Evolutionary conservation across 768 basidiomycete genomes (phyloP).

Genomic region (Rhizopogon sp.): DNA sequence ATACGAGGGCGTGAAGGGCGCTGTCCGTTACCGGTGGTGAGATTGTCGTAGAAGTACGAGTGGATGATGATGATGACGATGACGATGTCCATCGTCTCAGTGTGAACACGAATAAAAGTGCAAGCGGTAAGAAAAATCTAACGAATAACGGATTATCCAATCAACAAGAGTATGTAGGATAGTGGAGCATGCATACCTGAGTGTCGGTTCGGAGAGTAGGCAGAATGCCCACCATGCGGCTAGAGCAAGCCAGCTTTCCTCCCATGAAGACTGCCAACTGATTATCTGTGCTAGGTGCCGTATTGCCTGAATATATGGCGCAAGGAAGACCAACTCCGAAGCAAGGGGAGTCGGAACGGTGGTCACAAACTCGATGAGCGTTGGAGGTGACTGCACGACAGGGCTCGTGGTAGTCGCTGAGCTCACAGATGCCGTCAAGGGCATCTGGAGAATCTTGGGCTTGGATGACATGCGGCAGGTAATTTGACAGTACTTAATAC

Average conservation of each 20-base stretch:
- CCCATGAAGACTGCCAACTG: slow-evolving; percentile 53
- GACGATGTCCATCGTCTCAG: slow-evolving; percentile 23
- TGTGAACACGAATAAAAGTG: slow-evolving; percentile 35
- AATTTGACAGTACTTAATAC: not conserved
- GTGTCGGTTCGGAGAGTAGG: slow-evolving; percentile 45
- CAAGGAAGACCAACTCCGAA: slow-evolving; percentile 55
- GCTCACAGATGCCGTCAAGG: slow-evolving; percentile 2
- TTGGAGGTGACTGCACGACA: slow-evolving; percentile 2
- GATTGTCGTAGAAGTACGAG: slow-evolving; percentile 8
- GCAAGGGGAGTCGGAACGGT: slow-evolving; percentile 60
- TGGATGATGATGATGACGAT: slow-evolving; percentile 9
- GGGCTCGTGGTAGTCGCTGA: not conserved
- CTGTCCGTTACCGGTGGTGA: slow-evolving; percentile 46
- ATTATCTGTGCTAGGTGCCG: slow-evolving; percentile 43
- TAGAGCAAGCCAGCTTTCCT: slow-evolving; percentile 62
- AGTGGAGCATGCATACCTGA: slow-evolving; percentile 38
- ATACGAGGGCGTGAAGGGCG: slow-evolving; percentile 47
- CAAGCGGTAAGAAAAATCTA: slow-evolving; percentile 58
- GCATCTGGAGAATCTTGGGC: slow-evolving; percentile 11
- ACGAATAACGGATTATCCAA: not conserved
- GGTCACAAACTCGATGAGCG: slow-evolving; percentile 44
- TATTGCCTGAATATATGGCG: slow-evolving; percentile 42
- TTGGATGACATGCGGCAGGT: slow-evolving; percentile 2
- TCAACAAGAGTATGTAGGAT: slow-evolving; percentile 4
- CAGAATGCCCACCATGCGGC: slow-evolving; percentile 77